Evolutionary conservation across 106 monocot genomes (phyloP), one percentile per base, ranked within the genome.

Genomic region (Allium sativum): DNA sequence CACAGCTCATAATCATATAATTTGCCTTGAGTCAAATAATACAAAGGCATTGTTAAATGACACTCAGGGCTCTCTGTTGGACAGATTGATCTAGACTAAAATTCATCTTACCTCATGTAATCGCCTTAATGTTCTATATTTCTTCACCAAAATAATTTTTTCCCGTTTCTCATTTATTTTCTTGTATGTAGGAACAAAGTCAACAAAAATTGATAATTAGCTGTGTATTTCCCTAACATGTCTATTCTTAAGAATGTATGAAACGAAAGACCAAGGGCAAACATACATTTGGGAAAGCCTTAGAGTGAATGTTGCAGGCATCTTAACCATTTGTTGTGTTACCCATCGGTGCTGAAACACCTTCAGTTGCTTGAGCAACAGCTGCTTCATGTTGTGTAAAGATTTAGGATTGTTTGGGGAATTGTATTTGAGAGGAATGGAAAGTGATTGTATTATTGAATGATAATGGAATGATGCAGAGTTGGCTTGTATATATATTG

Each of bases 241-340:
- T 31, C 2, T 31, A 5, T 31, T 7, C 0, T 10, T 21, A 56
- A 56, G 21, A 21, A 56, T 21, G 53, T 16, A 53, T 7, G 40
- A 8, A 56, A 56, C 4, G 1, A 17, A 17, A 45, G 8, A 12
- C 0, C 0, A 43, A n/a, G 10, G 40, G 10, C 48, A 45, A 11
- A 69, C 90, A 47, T 87, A 96, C 96, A 70, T 90, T 90, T 74
- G 84, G 90, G 75, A 96, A 87, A 21, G 91, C 96, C 55, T 73
- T 96, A 0, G 79, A 82, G 45, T 91, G 90, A 42, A 78, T 71
- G 66, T 10, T 76, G 76, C 96, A 96, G 11, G 91, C 62, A 78
- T 96, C 86, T 55, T 54, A 57, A 52, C 75, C 62, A 44, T 15
- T 66, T 10, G 42, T 51, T 45, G 79, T 44, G 67, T 45, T 64